Base-by-base conservation (phyloP, 2,329 filamentous ascomycete species). In the Fusarium sp. region DNA sequence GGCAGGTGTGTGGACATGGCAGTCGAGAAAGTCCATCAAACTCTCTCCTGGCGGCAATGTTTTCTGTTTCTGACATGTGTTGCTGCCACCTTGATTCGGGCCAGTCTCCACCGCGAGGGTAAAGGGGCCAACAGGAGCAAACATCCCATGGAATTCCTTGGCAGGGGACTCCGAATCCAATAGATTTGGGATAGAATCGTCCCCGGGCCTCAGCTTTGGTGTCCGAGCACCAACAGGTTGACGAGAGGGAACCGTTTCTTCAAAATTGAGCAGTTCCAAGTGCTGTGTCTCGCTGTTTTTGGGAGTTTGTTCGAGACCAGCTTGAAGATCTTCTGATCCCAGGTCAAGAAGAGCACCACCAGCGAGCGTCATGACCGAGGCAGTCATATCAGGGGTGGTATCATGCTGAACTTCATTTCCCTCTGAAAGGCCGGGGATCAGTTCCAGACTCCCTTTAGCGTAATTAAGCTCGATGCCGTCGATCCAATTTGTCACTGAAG, bases 1-100 rank as follows among this genome's bases (percentile, higher is more conserved):
- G 1, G 66, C 65, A 0, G 69, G 71, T 8, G 25, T 68, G n/a
- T 35, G 5, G 27, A 78, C 66, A 10, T 58, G 68, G 3, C 18
- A 65, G 16, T 69, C 73, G 27, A 52, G 25, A 16, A 33, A 33
- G 42, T 77, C 76, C 66, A 78, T 75, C 45, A 78, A 50, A 50
- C 71, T 59, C 13, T 25, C 38, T 22, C 11, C 47, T 20, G 52
- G 16, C 6, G 22, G 20, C 36, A n/a, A 9, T 10, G 20, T n/a
- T 10, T n/a, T 60, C 14, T 20, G 52, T 10, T 25, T 27, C 20
- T 10, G 20, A 18, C 22, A 2, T 2, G 33, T 8, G 14, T 16
- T n/a, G n/a, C 20, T n/a, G n/a, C 20, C 13, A 13, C 22, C 16
- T 11, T 25, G n/a, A n/a, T 27, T 35, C 18, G 18, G 27, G 6